These are phyloP conservation scores for Phialophora chinensis DNA, from an alignment of 2,329 filamentous ascomycete genomes.

Conservation along the genomic window DNA sequence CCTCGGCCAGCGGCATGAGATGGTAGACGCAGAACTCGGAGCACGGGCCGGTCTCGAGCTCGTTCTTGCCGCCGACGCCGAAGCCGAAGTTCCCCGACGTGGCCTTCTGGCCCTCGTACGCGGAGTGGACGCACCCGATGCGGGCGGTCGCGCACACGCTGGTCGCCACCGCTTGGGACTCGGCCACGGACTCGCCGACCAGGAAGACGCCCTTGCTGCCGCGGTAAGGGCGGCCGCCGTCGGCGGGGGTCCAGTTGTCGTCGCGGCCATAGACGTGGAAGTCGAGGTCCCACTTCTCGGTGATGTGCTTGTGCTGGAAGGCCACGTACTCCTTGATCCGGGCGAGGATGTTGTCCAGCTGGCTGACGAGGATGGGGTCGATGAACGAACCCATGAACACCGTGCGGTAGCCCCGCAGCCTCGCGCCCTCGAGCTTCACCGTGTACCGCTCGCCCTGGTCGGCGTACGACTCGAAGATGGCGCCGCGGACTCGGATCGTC, in stretches of 20 bases:
- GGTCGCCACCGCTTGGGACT: constrained; percentile 54
- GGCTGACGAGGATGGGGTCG: constrained; percentile 55
- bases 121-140: constrained; percentile 52
- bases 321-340: constrained; percentile 43
- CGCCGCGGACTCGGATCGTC: constrained; percentile 45
- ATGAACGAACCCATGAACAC: constrained; percentile 56
- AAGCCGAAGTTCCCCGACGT: constrained; percentile 59
- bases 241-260: constrained; percentile 40
- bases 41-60: constrained; percentile 50
- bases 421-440: constrained; percentile 59
- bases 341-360: constrained; percentile 48
- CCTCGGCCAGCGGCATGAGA: constrained; percentile 51
- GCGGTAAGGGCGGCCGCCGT: not conserved
- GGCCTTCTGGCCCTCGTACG: constrained; percentile 58
- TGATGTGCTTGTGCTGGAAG: constrained; percentile 26
- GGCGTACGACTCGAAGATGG: constrained; percentile 58
- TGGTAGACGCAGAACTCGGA: constrained; percentile 57
- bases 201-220: constrained; percentile 53
- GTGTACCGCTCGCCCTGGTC: constrained; percentile 45
- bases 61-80: constrained; percentile 42
- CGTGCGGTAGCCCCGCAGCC: constrained; percentile 51
- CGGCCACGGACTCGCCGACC: constrained; percentile 55
- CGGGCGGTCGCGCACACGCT: constrained; percentile 52
- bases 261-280: constrained; percentile 56
- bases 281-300: constrained; percentile 48